These are phyloP conservation scores for Cladosporium phlei DNA, from an alignment of 2,329 filamentous ascomycete genomes.

Conservation along the genomic window DNA sequence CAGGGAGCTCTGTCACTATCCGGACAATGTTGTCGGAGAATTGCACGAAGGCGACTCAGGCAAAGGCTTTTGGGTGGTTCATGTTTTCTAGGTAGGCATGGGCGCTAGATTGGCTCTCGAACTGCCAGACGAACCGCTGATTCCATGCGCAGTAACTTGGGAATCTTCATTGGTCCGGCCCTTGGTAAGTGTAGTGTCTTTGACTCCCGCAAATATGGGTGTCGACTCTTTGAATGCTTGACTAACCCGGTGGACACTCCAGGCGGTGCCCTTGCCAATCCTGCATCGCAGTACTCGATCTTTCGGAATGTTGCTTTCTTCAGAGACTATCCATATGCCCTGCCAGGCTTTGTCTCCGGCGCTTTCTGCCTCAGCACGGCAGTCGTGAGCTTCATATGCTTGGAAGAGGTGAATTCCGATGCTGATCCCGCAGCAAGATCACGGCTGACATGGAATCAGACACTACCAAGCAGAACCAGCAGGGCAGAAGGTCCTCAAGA, in stretches of 20 bases:
- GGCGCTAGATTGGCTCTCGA: no score
- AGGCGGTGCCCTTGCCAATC: slow-evolving; percentile 66
- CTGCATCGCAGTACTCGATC: slow-evolving; percentile 58
- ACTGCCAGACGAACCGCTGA: background rate
- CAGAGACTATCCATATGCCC: slow-evolving; percentile 59
- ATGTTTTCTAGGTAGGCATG: slow-evolving; percentile 55
- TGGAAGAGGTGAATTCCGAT: background rate
- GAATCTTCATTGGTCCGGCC: slow-evolving; percentile 67
- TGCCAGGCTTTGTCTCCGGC: slow-evolving; percentile 58
- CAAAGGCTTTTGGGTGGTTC: slow-evolving; percentile 69
- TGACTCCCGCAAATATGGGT: no score
- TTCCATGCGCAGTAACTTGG: slow-evolving; percentile 50
- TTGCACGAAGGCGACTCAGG: slow-evolving; percentile 65
- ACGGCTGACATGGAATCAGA: slow-evolving; percentile 15
- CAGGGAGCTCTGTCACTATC: slow-evolving; percentile 68
- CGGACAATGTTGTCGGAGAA: slow-evolving; percentile 73
- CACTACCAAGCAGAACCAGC: slow-evolving; percentile 24
- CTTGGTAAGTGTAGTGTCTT: slow-evolving; percentile 39
- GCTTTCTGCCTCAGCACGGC: slow-evolving; percentile 43
- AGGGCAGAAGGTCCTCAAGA: slow-evolving; percentile 16
- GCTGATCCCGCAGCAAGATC: background rate
- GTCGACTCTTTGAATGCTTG: background rate
- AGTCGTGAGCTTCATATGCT: slow-evolving; percentile 5
- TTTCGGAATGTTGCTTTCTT: slow-evolving; percentile 58
- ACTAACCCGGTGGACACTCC: slow-evolving; percentile 11